Evolutionary conservation across 2,329 filamentous ascomycete genomes (phyloP).

Genomic region (Exophiala lecanii-corni): DNA sequence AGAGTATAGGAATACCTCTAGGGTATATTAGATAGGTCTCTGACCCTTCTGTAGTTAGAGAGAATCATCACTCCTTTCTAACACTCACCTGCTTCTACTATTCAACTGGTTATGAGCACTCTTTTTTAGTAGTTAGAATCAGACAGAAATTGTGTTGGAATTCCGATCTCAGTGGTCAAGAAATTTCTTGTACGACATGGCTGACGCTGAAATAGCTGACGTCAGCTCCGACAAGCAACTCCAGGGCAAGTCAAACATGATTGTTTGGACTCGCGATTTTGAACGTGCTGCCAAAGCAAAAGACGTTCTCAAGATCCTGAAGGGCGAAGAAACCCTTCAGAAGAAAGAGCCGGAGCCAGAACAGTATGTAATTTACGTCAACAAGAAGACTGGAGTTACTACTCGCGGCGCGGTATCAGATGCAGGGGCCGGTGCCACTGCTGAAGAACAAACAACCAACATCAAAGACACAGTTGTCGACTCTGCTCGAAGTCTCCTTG

Average conservation of each 20-base stretch:
- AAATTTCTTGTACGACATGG: background rate
- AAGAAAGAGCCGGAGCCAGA: too few relatives aligned
- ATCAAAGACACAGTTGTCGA: too few relatives aligned
- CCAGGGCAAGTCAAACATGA: constrained; percentile 8
- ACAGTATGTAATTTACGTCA: too few relatives aligned
- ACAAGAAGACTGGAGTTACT: background rate
- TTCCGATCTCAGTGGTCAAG: background rate
- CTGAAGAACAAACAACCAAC: background rate
- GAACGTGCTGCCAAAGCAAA: constrained; percentile 4
- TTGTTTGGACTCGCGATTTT: constrained; percentile 3
- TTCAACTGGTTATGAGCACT: constrained; percentile 11
- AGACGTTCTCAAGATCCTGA: constrained; percentile 3
- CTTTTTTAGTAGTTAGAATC: background rate
- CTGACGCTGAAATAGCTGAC: background rate
- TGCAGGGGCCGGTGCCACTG: background rate
- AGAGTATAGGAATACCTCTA: too few relatives aligned
- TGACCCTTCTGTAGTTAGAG: too few relatives aligned
- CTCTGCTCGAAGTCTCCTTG: too few relatives aligned
- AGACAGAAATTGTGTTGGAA: background rate
- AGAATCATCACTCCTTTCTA: too few relatives aligned
- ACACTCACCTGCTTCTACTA: background rate
- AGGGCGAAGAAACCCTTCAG: background rate
- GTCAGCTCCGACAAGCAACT: background rate
- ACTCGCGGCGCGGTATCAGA: background rate
- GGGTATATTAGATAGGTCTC: too few relatives aligned